A percentile compares a stretch with the other conserved stretches of the same genome.
These are phyloP conservation scores for Trichosporon faecale DNA, from an alignment of 1,284 basidiomycete species.

Conservation along the genomic window DNA sequence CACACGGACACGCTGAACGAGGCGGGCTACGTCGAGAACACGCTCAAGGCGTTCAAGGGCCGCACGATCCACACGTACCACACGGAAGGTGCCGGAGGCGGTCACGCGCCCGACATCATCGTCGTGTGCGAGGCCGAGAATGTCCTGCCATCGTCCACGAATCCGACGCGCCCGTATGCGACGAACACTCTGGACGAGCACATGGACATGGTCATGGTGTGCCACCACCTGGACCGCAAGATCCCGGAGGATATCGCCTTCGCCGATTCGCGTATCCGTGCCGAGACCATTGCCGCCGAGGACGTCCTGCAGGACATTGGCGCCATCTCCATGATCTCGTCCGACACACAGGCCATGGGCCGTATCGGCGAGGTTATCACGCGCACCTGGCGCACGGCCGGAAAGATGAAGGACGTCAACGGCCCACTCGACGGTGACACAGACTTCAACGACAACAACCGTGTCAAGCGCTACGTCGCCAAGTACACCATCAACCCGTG, in stretches of 20 bases:
- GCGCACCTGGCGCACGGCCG: constrained; percentile 94
- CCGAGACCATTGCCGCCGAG: constrained; percentile 95
- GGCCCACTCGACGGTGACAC: constrained; percentile 73
- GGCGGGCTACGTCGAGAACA: constrained; percentile 69
- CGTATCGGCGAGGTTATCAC: constrained; percentile 91
- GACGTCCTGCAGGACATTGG: constrained; percentile 93
- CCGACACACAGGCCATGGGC: constrained; percentile 97
- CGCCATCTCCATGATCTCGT: constrained; percentile 93
- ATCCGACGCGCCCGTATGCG: constrained; percentile 90
- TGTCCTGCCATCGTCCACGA: constrained; percentile 95
- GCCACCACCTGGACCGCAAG: constrained; percentile 83
- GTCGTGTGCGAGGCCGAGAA: constrained; percentile 86
- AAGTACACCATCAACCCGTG: constrained; percentile 99
- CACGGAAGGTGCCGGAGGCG: constrained; percentile 90
- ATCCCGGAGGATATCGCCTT: constrained; percentile 93
- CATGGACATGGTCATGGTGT: constrained; percentile 94
- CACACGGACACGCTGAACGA: constrained; percentile 97
- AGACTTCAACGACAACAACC: constrained; percentile 72
- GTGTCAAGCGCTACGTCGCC: constrained; percentile 94
- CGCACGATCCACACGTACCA: constrained; percentile 98
- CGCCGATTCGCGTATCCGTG: constrained; percentile 94
- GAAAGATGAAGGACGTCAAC: constrained; percentile 79
- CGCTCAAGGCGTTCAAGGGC: constrained; percentile 83
- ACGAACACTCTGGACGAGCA: constrained; percentile 95
- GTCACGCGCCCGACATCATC: constrained; percentile 97